A percentile compares a stretch with the other conserved stretches of the same genome.
phyloP scores from a whole-genome alignment of 257 asterid species.

The Penstemon eatonii region DNA sequence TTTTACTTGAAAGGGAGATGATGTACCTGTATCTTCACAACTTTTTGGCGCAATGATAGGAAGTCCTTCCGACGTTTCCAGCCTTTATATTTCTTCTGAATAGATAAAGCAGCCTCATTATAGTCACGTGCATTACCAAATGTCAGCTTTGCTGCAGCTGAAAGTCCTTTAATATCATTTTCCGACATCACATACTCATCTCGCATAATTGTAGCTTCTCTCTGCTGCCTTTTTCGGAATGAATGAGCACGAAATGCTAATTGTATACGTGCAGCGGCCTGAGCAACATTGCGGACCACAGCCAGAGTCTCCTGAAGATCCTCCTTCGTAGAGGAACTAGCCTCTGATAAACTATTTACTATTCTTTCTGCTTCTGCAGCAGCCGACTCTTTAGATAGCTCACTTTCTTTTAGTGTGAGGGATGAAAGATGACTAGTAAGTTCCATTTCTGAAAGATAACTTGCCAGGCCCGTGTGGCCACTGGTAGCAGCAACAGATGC shows the following conservation, averaged over 20 bases:
- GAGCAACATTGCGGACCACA: constrained; percentile 82
- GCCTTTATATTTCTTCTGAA: constrained; percentile 90
- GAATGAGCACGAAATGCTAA: constrained; percentile 97
- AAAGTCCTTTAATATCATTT: constrained; percentile 51
- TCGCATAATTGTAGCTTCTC: constrained; percentile 38
- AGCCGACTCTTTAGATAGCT: constrained; percentile 75
- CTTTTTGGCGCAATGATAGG: constrained; percentile 83
- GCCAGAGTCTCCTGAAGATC: constrained; percentile 75
- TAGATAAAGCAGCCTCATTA: constrained; percentile 80
- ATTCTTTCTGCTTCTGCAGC: constrained; percentile 83
- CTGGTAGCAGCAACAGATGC: constrained; percentile 71
- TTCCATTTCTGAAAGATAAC: constrained; percentile 86
- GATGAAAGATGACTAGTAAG: constrained; percentile 87
- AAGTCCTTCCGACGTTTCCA: constrained; percentile 89
- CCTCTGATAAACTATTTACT: constrained; percentile 45
- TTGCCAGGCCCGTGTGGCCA: constrained; percentile 93
- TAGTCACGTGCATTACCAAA: constrained; percentile 60
- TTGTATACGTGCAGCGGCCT: constrained; percentile 98
- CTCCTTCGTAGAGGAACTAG: constrained; percentile 41
- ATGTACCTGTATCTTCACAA: constrained; percentile 92
- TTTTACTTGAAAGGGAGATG: constrained; percentile 21
- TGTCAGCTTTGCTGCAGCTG: constrained; percentile 68
- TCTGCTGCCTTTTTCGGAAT: constrained; percentile 72
- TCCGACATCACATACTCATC: constrained; percentile 51
- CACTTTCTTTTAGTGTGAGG: constrained; percentile 70